Evolutionary conservation across 345 rosid genomes (phyloP), one percentile per base, ranked within the genome.

Genomic region (Lepidium didymum): DNA sequence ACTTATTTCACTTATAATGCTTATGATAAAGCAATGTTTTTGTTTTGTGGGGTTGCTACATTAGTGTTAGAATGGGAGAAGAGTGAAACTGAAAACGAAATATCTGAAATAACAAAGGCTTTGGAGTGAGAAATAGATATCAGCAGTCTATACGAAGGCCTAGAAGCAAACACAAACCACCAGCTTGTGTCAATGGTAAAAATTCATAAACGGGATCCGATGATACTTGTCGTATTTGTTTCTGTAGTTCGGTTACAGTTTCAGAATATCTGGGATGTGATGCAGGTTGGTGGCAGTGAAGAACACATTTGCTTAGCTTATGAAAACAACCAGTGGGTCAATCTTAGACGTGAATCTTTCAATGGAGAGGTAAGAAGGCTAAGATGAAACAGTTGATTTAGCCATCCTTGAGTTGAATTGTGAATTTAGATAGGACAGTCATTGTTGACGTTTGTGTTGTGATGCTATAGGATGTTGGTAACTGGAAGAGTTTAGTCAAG

Each of bases 261-360:
- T 59, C 41, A 19, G 40, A 36, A 57, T 3, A 23, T 36, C 21
- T 19, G 47, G 8, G 18, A 7, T 36, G 11, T 50, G 46, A 18
- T 69, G 58, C 74, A 69, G 74, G 66, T 69, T 29, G 33, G 67
- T 59, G 59, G 50, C 29, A 8, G 12, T 49, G 60, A 50, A 29
- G 59, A 69, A 38, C 46, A 59, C 51, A 10, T 13, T 19, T 46
- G 41, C 42, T 0, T 66, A 16, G 62, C 21, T 45, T 68, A 46
- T 56, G 46, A 23, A 33, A 25, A 56, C 6, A 56, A 35, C 2
- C 14, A 37, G 4, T 68, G 72, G 72, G 56, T 68, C 49, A 51
- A 14, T 64, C 49, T 51, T 27, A 45, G 29, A 25, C 47, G 7
- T 23, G 64, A 36, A 38, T 29, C 64, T 46, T 10, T 57, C 7